phyloP scores from a whole-genome alignment of 2,329 filamentous ascomycete genomes.

The Claviceps paspali region DNA sequence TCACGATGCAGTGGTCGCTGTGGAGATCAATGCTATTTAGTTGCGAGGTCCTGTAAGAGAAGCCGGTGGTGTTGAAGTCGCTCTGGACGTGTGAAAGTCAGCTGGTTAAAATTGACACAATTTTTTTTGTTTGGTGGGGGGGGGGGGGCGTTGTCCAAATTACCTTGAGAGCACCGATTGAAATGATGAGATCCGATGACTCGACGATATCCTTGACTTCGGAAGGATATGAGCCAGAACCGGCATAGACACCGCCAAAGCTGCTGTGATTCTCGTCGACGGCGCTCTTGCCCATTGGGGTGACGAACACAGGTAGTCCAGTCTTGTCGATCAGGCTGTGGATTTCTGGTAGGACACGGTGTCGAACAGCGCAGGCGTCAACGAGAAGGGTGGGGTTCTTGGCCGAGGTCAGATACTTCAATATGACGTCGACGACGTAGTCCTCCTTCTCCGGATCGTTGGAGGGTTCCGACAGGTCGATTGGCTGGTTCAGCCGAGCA shows the following conservation, averaged over 20 bases:
- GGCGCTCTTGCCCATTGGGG: conserved; percentile 78
- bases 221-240: conserved; percentile 52
- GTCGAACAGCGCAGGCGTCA: conserved; percentile 69
- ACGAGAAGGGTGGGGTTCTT: conserved; percentile 66
- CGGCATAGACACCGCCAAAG: conserved; percentile 75
- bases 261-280: conserved; percentile 62
- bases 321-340: conserved; percentile 59
- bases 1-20: conserved; percentile 55
- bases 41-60: conserved; percentile 63
- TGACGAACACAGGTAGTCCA: conserved; percentile 67
- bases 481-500: conserved; percentile 49
- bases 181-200: conserved; percentile 53
- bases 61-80: conserved; percentile 73
- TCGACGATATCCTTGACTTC: conserved; percentile 51
- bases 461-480: conserved; percentile 47
- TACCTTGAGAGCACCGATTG: conserved; percentile 47
- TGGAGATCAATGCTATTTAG: conserved; percentile 72
- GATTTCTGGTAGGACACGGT: conserved; percentile 57
- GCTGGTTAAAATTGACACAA: too few relatives aligned
- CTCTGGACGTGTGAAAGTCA: conserved; percentile 28
- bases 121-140: too few relatives aligned
- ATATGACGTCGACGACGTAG: conserved; percentile 67
- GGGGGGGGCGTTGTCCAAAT: neutral
- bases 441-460: conserved; percentile 62
- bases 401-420: conserved; percentile 57